Evolutionary conservation across 352 stramenopile species (phyloP), one percentile per base, ranked within the genome.

Genomic region (Plasmopara muralis): DNA sequence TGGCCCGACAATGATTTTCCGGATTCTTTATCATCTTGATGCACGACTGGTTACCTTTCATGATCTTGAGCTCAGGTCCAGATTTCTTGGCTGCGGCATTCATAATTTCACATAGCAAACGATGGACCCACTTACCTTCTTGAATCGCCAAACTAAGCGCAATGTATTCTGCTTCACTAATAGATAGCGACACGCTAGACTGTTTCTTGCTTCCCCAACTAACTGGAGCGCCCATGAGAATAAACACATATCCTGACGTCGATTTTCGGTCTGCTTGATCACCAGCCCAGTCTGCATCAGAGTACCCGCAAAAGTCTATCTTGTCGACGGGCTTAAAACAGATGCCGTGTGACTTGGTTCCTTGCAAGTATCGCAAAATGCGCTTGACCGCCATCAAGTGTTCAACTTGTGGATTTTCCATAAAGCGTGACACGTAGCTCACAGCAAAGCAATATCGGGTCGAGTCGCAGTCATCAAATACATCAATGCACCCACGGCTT

Each of bases 101-200:
- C 13, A 53, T 3, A 9, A 45, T 47, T 16, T 58, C 51, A 8
- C 43, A 58, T 16, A 58, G 31, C 5, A 58, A 15, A 15, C 35
- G 28, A 29, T 34, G 43, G 0, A 35, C 14, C 43, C 43, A 38
- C 43, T 44, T 38, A 20, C 1, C 43, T 47, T 52, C 51, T 58
- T 58, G 43, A 13, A 58, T 52, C 0, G 34, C 10, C 41, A 58
- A 15, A 30, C 43, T 47, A 1, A 47, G 51, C 13, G 51, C 51
- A 16, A 58, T 58, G 43, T 53, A 52, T 12, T 58, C 43, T 7
- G 37, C 51, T 25, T 58, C 51, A 16, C 51, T 51, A 9, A 35
- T 58, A 20, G 43, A 58, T 14, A 58, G 43, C 14, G 34, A 52
- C 16, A 52, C 37, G 16, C 43, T 48, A 4, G 43, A 38, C 25